A percentile compares a stretch with the other conserved stretches of the same genome.
phyloP scores from a whole-genome alignment of 2,329 filamentous ascomycete genomes.

The Aspergillus aculeatinus region DNA sequence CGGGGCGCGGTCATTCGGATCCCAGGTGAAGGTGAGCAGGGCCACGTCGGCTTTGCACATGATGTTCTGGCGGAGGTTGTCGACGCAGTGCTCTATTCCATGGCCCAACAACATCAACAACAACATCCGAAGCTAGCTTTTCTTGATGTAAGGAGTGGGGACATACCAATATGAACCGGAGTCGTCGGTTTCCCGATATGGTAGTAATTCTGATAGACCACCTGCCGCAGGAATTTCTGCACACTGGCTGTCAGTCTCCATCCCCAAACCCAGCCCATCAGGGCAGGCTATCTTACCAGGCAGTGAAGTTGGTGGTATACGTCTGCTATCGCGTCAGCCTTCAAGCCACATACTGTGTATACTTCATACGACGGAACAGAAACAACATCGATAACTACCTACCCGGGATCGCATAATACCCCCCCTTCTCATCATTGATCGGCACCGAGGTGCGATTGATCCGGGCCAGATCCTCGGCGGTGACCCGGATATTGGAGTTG shows the following conservation, averaged over 20 bases:
- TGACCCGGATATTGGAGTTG: not conserved
- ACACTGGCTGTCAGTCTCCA: not conserved
- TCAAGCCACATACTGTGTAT: too few relatives aligned
- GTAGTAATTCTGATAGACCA: not conserved
- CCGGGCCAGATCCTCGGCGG: not conserved
- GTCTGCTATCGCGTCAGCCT: not conserved
- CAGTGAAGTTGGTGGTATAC: constrained; percentile 1
- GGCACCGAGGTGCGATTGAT: not conserved
- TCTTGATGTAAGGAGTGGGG: too few relatives aligned
- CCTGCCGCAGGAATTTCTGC: not conserved
- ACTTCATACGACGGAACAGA: not conserved
- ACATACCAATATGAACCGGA: not conserved
- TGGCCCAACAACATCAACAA: too few relatives aligned
- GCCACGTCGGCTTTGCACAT: constrained; percentile 1
- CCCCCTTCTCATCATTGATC: not conserved
- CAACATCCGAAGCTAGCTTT: too few relatives aligned
- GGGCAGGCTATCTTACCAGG: not conserved
- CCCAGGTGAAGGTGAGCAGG: constrained; percentile 1
- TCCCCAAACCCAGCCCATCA: too few relatives aligned
- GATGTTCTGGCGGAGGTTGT: constrained; percentile 5
- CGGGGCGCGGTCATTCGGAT: not conserved
- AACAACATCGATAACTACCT: not conserved
- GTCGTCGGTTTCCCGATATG: not conserved
- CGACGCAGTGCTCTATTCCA: not conserved
- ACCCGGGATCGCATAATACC: not conserved